Conservation (phyloP, 1,284 basidiomycete species). For the Ustilago hordei region DNA sequence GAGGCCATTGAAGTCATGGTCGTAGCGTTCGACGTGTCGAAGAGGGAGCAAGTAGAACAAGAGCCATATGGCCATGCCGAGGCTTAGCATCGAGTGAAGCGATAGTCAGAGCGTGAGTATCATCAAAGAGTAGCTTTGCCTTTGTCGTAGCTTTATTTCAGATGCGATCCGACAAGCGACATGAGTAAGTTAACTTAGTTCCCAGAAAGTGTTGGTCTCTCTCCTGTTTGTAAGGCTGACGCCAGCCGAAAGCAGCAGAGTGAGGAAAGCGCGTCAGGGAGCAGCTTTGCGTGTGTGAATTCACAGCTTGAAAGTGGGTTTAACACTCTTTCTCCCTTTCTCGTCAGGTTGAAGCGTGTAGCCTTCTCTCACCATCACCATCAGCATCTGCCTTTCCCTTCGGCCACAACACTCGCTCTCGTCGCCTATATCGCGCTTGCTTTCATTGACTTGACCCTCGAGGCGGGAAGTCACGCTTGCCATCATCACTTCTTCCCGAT, state of each 20-base stretch:
- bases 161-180: conserved; percentile 17
- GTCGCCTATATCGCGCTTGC: not conserved
- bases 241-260: conserved; percentile 14
- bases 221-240: conserved; percentile 15
- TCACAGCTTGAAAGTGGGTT: not conserved
- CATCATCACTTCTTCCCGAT: not conserved
- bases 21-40: not conserved
- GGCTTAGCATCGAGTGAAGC: not conserved
- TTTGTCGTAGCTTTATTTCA: conserved; percentile 6
- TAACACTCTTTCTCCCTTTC: not conserved
- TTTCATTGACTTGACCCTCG: not conserved
- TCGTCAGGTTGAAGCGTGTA: not conserved
- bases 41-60: not conserved
- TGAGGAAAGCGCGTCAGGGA: conserved; percentile 19
- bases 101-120: not conserved
- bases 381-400: not conserved
- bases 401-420: not conserved
- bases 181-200: not conserved
- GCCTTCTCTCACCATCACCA: not conserved
- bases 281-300: conserved; percentile 13
- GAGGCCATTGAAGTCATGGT: conserved; percentile 29
- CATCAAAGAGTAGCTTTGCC: not conserved
- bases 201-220: conserved; percentile 30
- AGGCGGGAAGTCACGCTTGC: not conserved
- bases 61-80: not conserved